phyloP scores from a whole-genome alignment of 305 asterid species.

The Fraxinus baroniana region DNA sequence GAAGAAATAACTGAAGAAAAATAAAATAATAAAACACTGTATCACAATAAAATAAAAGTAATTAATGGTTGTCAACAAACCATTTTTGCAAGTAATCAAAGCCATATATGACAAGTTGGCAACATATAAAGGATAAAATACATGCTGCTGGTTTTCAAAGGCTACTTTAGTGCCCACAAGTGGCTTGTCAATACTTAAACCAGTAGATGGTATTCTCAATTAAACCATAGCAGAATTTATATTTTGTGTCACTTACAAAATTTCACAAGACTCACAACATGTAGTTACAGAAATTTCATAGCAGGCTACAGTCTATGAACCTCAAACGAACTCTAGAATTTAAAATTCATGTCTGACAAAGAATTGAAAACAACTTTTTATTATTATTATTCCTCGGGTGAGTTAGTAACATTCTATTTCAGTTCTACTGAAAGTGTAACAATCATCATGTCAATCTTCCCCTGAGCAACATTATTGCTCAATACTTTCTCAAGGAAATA shows the following conservation, averaged over 20 bases:
- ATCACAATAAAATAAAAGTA: background rate
- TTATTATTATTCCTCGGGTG: background rate
- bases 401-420: background rate
- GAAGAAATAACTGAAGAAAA: background rate
- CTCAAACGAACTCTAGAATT: background rate
- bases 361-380: background rate
- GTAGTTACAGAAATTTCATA: background rate
- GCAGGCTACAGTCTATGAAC: background rate
- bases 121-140: background rate
- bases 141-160: background rate
- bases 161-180: background rate
- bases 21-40: background rate
- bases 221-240: background rate
- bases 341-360: background rate
- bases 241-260: background rate
- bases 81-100: background rate
- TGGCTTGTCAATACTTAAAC: background rate
- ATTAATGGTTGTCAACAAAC: constrained; percentile 3
- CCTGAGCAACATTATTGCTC: background rate
- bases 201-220: background rate
- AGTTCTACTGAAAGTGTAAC: background rate
- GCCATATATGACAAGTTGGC: background rate
- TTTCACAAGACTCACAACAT: background rate
- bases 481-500: constrained; percentile 1
- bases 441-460: background rate